Conservation (phyloP, 1,284 basidiomycete species). For the Malassezia vespertilionis region DNA sequence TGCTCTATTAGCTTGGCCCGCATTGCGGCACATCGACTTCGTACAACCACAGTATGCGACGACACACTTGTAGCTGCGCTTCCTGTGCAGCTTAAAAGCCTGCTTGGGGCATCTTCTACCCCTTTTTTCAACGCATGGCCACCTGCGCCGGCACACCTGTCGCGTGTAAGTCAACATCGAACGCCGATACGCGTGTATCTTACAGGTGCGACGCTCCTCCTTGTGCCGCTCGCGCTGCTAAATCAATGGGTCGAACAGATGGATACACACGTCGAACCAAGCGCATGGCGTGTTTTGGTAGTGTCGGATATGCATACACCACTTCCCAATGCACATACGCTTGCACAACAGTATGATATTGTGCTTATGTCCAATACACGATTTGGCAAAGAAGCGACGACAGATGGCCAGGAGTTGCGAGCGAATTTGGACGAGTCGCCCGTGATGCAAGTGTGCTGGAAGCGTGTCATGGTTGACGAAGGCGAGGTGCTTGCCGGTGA, state of each 20-base stretch:
- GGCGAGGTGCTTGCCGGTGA: slow-evolving; percentile 18
- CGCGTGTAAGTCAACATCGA: slow-evolving; percentile 10
- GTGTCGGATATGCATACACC: slow-evolving; percentile 6
- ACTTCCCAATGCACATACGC: slow-evolving; percentile 6
- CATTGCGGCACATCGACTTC: slow-evolving; percentile 13
- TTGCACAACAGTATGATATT: slow-evolving; percentile 20
- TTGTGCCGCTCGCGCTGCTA: slow-evolving; percentile 20
- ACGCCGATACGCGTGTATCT: slow-evolving; percentile 16
- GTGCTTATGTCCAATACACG: slow-evolving; percentile 18
- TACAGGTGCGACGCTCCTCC: slow-evolving; percentile 17
- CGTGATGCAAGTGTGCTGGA: slow-evolving; percentile 17
- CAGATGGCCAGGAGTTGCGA: slow-evolving; percentile 10
- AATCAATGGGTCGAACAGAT: slow-evolving; percentile 21
- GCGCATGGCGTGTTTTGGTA: slow-evolving; percentile 10
- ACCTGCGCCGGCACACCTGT: slow-evolving; percentile 13
- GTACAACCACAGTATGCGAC: slow-evolving; percentile 7
- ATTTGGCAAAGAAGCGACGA: slow-evolving; percentile 20
- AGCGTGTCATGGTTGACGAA: slow-evolving; percentile 22
- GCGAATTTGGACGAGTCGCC: slow-evolving; percentile 10
- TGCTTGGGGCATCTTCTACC: slow-evolving; percentile 8
- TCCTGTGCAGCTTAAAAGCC: slow-evolving; percentile 6
- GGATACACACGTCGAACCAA: slow-evolving; percentile 14
- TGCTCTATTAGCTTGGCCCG: slow-evolving; percentile 2
- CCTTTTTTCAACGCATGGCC: slow-evolving; percentile 22
- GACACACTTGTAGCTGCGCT: neutral